Percentiles rank a stretch among this genome's conserved stretches.
Conservation (phyloP, 2,329 filamentous ascomycete genomes). For the Colletotrichum acutatum region DNA sequence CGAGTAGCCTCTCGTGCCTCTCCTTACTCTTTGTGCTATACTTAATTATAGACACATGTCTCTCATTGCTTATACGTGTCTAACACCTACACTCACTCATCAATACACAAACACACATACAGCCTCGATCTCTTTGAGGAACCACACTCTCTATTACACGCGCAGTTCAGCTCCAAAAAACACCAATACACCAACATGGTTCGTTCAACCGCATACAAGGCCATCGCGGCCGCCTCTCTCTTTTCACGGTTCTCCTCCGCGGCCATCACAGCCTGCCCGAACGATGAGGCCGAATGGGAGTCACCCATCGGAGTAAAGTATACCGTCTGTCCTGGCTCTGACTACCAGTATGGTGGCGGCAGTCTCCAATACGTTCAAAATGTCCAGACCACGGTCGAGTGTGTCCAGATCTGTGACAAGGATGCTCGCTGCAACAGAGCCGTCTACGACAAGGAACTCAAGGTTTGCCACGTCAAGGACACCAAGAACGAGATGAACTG, state of each 20-base stretch:
- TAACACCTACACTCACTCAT: conserved; percentile 9
- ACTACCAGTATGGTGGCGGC: conserved; percentile 29
- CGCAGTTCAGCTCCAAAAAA: background rate
- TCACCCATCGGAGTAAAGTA: conserved; percentile 30
- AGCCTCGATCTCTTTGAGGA: background rate
- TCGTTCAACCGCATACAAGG: conserved; percentile 19
- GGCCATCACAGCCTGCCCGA: conserved; percentile 31
- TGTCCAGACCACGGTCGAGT: conserved; percentile 22
- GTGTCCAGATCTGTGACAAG: conserved; percentile 29
- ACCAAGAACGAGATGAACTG: conserved; percentile 30
- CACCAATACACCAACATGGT: background rate
- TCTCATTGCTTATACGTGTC: conserved; percentile 13
- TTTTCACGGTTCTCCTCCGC: conserved; percentile 26
- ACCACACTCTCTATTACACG: background rate
- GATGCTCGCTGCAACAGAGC: conserved; percentile 30
- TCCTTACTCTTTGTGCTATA: background rate
- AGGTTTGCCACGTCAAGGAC: conserved; percentile 32
- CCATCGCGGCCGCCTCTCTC: conserved; percentile 25
- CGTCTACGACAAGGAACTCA: conserved; percentile 33
- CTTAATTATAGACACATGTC: conserved; percentile 4
- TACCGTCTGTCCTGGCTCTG: conserved; percentile 32
- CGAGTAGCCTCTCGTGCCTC: conserved; percentile 11
- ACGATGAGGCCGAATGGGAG: conserved; percentile 24
- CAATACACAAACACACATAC: background rate
- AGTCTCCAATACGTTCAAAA: conserved; percentile 23